Evolutionary conservation across 768 basidiomycete species (phyloP).

Genomic region (Hortiboletus campestris): DNA sequence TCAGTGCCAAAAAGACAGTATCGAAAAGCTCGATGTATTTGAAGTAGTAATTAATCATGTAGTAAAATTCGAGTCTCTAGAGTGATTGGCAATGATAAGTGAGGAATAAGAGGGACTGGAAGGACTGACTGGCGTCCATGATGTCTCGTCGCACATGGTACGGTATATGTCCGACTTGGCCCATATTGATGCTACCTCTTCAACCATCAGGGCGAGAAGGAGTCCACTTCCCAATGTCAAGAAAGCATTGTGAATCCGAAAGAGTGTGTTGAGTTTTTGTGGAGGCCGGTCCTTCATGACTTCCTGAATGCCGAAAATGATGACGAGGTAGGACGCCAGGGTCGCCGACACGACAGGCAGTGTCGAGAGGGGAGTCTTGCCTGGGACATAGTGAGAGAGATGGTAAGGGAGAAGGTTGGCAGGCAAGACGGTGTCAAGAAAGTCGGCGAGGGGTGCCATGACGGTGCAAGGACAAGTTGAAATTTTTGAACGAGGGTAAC

Average conservation of each 20-base stretch:
- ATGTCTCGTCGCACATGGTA: conserved; percentile 69
- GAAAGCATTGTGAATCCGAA: conserved; percentile 89
- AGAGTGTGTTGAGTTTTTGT: conserved; percentile 74
- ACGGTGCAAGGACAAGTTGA: conserved; percentile 28
- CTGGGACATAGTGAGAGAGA: conserved; percentile 50
- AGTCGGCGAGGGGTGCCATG: conserved; percentile 76
- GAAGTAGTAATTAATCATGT: conserved; percentile 99
- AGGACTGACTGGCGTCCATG: conserved; percentile 84
- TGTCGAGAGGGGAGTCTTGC: conserved; percentile 60
- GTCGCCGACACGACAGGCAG: conserved; percentile 62
- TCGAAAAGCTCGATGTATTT: conserved; percentile 96
- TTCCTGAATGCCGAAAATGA: conserved; percentile 82
- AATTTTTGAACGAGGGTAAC: conserved; percentile 19
- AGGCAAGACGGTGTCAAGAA: conserved; percentile 59
- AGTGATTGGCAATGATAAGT: conserved; percentile 1
- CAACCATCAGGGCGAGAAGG: conserved; percentile 83
- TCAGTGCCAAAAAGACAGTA: conserved; percentile 94
- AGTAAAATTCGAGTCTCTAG: conserved; percentile 91
- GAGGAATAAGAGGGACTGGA: background rate
- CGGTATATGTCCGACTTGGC: conserved; percentile 70
- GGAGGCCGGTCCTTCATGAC: conserved; percentile 79
- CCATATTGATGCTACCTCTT: conserved; percentile 84
- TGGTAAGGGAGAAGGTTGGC: conserved; percentile 38
- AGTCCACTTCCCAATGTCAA: conserved; percentile 83
- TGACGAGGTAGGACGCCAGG: conserved; percentile 77